Evolutionary conservation across 2,329 filamentous ascomycete species (phyloP), one percentile per base, ranked within the genome.

Genomic region (Pseudonectria buxi): DNA sequence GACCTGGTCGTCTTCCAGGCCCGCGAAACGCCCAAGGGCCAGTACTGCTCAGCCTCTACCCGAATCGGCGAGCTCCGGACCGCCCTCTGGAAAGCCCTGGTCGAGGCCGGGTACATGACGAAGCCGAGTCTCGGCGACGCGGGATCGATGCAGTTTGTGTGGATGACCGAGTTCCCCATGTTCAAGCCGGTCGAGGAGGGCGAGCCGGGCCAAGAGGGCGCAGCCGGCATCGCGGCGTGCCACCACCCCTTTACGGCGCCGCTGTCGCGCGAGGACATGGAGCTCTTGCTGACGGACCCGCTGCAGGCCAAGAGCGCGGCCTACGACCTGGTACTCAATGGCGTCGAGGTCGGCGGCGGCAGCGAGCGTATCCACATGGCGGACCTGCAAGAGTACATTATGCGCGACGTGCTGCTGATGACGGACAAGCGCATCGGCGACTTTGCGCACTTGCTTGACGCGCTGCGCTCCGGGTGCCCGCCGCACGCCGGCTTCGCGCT

Each of bases 161-260:
- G 92, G 92, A 75, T 98, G 10, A 83, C 75, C 1, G 79, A 90
- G 40, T 98, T 98, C 56, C 92, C 92, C 10, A 78, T 98, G 51
- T 98, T 98, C 65, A 88, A 87, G 1, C 86, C 82, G 0, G 74
- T 73, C 34, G 78, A 74, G 33, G 62, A 63, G 7, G 65, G 72
- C 33, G 68, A 73, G 10, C 84, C 85, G 0, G 87, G 87, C 2
- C 89, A 96, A 63, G 87, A 86, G 35, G 88, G 88, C 13, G 61
- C 69, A 1, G 78, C 88, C 1, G 88, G 89, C 4, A 79, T 96
- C 51, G 78, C 82, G 9, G 81, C 90, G 1, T 95, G 89, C 0
- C 92, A 98, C 55, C 92, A 98, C 57, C 92, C 92, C 0, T 98
- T 98, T 62, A 98, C 92, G 0, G 86, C 92, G 0, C 92, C 92